Evolutionary conservation across 2,329 filamentous ascomycete species (phyloP).

Genomic region (Botrytis paeoniae): DNA sequence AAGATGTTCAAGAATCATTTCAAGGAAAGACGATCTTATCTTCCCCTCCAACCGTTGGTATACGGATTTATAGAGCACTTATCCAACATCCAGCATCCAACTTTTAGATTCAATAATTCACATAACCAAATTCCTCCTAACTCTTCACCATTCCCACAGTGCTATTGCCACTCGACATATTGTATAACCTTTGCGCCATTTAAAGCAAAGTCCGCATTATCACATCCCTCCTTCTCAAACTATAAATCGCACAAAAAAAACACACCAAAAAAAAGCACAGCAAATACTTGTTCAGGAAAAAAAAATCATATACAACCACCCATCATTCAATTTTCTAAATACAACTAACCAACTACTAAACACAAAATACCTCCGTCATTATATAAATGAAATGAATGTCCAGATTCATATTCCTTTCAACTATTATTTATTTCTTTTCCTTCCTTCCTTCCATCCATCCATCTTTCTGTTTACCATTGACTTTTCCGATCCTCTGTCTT

Average conservation of each 20-base stretch:
- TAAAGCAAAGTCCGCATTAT: background rate
- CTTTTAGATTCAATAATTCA: background rate
- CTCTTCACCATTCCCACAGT: too few relatives aligned
- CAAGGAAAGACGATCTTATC: background rate
- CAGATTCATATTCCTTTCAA: background rate
- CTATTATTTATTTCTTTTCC: background rate
- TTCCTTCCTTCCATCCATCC: background rate
- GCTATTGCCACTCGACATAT: background rate
- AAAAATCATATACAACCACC: background rate
- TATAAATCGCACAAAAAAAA: background rate
- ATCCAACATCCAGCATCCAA: background rate
- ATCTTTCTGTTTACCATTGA: background rate
- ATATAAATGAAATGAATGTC: background rate
- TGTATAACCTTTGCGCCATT: background rate
- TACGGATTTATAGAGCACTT: background rate
- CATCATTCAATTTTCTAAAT: background rate
- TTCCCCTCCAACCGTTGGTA: background rate
- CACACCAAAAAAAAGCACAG: background rate
- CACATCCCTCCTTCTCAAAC: too few relatives aligned
- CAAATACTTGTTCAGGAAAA: background rate
- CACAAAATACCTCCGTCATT: slow-evolving; percentile 4
- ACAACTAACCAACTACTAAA: background rate
- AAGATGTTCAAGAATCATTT: background rate
- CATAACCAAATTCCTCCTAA: too few relatives aligned
- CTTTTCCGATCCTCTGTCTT: background rate